Conservation (phyloP, 2,329 filamentous ascomycete genomes). For the Gaeumannomyces tritici region DNA sequence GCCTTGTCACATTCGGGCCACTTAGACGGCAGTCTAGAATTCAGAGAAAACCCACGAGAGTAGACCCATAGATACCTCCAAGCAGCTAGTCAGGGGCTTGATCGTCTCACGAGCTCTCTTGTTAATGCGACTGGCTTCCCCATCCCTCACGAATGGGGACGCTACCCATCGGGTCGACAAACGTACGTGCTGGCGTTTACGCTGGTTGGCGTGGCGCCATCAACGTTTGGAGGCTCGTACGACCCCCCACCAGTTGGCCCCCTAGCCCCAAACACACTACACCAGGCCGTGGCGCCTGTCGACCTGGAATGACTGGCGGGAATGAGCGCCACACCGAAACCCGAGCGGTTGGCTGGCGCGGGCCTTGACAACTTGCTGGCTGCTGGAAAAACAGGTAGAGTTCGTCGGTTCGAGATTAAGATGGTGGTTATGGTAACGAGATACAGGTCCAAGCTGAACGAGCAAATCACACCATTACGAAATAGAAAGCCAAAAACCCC, state of each 20-base stretch:
- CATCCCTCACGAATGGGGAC: background rate
- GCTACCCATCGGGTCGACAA: background rate
- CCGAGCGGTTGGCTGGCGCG: too few relatives aligned
- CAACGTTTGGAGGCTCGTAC: background rate
- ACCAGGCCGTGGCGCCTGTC: background rate
- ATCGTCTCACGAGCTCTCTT: background rate
- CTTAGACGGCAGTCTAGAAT: background rate
- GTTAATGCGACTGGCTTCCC: background rate
- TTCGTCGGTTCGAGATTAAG: too few relatives aligned
- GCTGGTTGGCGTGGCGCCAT: background rate
- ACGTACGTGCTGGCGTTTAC: background rate
- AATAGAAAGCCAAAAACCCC: background rate
- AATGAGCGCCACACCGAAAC: too few relatives aligned
- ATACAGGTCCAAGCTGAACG: background rate
- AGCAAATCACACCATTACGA: background rate
- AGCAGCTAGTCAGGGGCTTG: background rate
- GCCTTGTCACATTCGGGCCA: background rate
- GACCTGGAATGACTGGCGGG: background rate
- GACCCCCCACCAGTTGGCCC: background rate
- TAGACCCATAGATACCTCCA: background rate
- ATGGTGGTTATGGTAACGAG: background rate
- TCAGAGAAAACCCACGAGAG: background rate
- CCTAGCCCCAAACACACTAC: too few relatives aligned
- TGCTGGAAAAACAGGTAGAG: too few relatives aligned
- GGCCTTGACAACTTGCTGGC: background rate